These are phyloP conservation scores for Aspergillus sp. DNA, from an alignment of 2,329 filamentous ascomycete genomes.

Conservation along the genomic window DNA sequence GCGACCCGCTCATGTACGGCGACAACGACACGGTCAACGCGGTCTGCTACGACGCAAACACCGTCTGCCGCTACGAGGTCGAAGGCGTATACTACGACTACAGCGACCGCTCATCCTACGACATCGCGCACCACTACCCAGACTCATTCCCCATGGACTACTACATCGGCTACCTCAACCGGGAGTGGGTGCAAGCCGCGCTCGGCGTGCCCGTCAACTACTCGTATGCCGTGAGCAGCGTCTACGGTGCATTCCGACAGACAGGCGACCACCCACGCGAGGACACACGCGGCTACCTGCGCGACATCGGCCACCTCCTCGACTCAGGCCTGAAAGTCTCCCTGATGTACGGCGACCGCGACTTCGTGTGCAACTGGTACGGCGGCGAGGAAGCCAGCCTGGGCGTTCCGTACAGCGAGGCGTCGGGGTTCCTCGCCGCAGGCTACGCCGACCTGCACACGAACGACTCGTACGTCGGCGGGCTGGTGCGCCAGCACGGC, in stretches of 20 bases:
- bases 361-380: constrained; percentile 50
- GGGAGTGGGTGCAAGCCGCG: constrained; percentile 46
- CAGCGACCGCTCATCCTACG: constrained; percentile 46
- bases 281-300: constrained; percentile 32
- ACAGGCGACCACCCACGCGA: constrained; percentile 42
- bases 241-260: constrained; percentile 37
- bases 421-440: constrained; percentile 38
- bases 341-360: constrained; percentile 50
- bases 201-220: constrained; percentile 54
- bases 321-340: constrained; percentile 50
- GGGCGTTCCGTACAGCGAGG: constrained; percentile 37
- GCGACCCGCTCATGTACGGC: constrained; percentile 43
- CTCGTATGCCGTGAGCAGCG: constrained; percentile 37
- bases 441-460: constrained; percentile 41
- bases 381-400: constrained; percentile 47
- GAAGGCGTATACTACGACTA: constrained; percentile 35
- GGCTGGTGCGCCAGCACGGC: constrained; percentile 39
- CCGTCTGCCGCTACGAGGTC: constrained; percentile 37
- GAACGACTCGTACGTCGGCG: constrained; percentile 36
- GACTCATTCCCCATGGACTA: constrained; percentile 47
- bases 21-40: constrained; percentile 38
- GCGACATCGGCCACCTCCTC: constrained; percentile 40
- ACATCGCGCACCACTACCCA: constrained; percentile 43
- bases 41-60: constrained; percentile 37
- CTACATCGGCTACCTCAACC: constrained; percentile 48